Percentiles rank a stretch among this genome's conserved stretches.
Evolutionary conservation across 2,329 filamentous ascomycete species (phyloP).

Genomic region (Conoideocrella luteorostrata): DNA sequence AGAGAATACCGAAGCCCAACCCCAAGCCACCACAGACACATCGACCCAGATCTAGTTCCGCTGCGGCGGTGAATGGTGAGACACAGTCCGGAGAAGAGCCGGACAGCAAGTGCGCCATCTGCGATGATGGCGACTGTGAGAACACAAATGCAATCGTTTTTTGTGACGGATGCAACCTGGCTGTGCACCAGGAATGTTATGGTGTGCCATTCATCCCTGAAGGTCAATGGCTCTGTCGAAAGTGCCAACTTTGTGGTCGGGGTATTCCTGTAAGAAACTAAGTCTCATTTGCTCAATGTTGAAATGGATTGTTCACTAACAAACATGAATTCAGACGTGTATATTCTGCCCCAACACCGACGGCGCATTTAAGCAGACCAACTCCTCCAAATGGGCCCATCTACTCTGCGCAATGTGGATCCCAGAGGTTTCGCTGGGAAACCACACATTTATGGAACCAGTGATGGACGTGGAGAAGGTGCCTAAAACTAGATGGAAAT

Average conservation of each 20-base stretch:
- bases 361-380: conserved; percentile 97
- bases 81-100: conserved; percentile 79
- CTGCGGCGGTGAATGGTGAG: conserved; percentile 92
- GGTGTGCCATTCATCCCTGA: conserved; percentile 98
- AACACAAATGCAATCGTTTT: conserved; percentile 99
- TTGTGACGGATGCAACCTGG: conserved; percentile 94
- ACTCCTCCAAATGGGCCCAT: conserved; percentile 93
- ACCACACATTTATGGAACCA: conserved; percentile 96
- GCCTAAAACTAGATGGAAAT: conserved; percentile 86
- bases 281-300: not conserved
- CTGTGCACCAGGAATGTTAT: conserved; percentile 98
- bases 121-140: conserved; percentile 98
- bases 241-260: conserved; percentile 90
- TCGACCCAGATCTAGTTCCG: conserved; percentile 84
- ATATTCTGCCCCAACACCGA: conserved; percentile 98
- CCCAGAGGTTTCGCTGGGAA: conserved; percentile 90
- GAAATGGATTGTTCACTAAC: not conserved
- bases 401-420: conserved; percentile 98
- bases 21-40: conserved; percentile 95
- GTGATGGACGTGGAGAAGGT: conserved; percentile 98
- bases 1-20: conserved; percentile 93
- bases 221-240: conserved; percentile 95
- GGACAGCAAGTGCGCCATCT: conserved; percentile 95
- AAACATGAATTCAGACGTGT: conserved; percentile 56
- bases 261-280: conserved; percentile 64